Conservation (phyloP, 2,329 filamentous ascomycete species). For the Penicillium brasilianum region DNA sequence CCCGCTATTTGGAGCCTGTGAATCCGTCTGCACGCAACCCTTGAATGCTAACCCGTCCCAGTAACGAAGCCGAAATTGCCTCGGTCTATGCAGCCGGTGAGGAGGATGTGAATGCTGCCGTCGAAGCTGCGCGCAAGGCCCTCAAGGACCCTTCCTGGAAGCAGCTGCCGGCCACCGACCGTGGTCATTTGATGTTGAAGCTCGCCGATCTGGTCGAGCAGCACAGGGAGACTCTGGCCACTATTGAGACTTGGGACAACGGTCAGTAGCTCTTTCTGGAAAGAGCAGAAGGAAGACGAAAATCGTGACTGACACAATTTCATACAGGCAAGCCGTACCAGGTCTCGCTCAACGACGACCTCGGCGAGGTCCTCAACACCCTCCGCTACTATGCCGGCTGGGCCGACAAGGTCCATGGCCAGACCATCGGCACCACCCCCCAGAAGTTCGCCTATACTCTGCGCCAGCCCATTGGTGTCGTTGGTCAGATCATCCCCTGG, state of each 20-base stretch:
- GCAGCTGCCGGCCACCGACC: slow-evolving; percentile 57
- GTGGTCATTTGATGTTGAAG: slow-evolving; percentile 69
- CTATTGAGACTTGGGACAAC: slow-evolving; percentile 79
- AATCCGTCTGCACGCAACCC: background rate
- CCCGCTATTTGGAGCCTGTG: no score
- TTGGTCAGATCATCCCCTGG: slow-evolving; percentile 88
- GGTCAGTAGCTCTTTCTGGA: slow-evolving; percentile 58
- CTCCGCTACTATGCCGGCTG: slow-evolving; percentile 88
- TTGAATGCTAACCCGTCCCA: slow-evolving; percentile 36
- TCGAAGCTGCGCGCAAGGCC: slow-evolving; percentile 42
- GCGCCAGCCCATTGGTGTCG: slow-evolving; percentile 78
- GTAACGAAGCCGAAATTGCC: slow-evolving; percentile 70
- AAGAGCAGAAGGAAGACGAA: background rate
- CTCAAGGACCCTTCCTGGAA: slow-evolving; percentile 45
- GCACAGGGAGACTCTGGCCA: slow-evolving; percentile 66
- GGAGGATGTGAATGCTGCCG: slow-evolving; percentile 41
- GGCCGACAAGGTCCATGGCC: slow-evolving; percentile 90
- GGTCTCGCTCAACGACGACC: slow-evolving; percentile 66
- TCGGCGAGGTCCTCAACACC: slow-evolving; percentile 69
- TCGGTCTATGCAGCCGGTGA: slow-evolving; percentile 66
- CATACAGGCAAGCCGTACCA: slow-evolving; percentile 49
- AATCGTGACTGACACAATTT: background rate
- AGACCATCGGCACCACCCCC: slow-evolving; percentile 64
- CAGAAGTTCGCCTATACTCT: slow-evolving; percentile 85
- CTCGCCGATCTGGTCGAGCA: slow-evolving; percentile 71